Evolutionary conservation across 306 rosid species (phyloP).

Genomic region (Castanea crenata): DNA sequence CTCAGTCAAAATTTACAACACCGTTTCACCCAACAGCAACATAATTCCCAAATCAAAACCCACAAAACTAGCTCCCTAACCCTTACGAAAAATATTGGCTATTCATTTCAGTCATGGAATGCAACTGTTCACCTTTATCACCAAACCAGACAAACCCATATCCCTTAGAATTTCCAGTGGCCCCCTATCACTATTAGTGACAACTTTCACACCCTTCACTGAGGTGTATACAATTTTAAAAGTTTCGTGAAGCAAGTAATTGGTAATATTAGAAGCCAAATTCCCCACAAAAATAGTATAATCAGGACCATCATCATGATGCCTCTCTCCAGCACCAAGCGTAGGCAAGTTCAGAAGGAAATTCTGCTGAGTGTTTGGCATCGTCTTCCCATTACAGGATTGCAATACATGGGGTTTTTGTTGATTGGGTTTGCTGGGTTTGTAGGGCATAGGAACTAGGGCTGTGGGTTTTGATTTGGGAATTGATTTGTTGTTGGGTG

Average conservation of each 20-base stretch:
- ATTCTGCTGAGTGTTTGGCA: slow-evolving; percentile 57
- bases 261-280: slow-evolving; percentile 64
- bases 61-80: no score
- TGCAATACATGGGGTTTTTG: slow-evolving; percentile 22
- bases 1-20: no score
- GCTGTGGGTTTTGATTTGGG: no score
- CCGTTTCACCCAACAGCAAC: no score
- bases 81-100: slow-evolving; percentile 41
- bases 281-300: slow-evolving; percentile 61
- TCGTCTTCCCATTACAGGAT: slow-evolving; percentile 42
- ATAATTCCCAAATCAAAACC: no score
- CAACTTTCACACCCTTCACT: slow-evolving; percentile 67
- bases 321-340: slow-evolving; percentile 66
- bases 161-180: slow-evolving; percentile 66
- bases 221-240: slow-evolving; percentile 40
- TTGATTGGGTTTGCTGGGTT: no score
- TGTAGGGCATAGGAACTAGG: no score
- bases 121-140: slow-evolving; percentile 53
- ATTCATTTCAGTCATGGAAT: slow-evolving; percentile 64
- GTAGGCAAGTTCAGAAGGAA: slow-evolving; percentile 67
- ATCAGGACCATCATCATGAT: slow-evolving; percentile 62
- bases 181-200: slow-evolving; percentile 41
- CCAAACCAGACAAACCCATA: slow-evolving; percentile 64
- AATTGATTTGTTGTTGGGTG: no score
- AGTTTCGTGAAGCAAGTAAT: slow-evolving; percentile 54